A percentile compares a stretch with the other conserved stretches of the same genome.
Conservation (phyloP, 2,329 filamentous ascomycete genomes). For the Colletotrichum plurivorum region DNA sequence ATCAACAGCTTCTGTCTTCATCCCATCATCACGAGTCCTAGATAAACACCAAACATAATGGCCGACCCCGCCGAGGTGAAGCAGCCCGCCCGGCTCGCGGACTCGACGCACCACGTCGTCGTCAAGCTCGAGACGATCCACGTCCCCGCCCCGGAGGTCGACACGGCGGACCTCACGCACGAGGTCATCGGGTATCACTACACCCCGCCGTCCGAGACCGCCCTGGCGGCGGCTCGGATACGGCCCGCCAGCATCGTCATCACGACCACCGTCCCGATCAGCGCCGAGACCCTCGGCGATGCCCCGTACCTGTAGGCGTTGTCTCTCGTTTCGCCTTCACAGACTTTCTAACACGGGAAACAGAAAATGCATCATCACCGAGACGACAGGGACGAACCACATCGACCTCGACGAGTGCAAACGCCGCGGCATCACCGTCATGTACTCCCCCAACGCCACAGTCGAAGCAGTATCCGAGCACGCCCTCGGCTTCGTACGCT, state of each 20-base stretch:
- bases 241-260: slow-evolving; percentile 46
- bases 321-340: too few species aligned
- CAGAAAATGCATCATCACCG: slow-evolving; percentile 45
- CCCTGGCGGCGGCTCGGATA: slow-evolving; percentile 37
- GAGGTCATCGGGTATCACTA: slow-evolving; percentile 41
- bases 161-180: slow-evolving; percentile 32
- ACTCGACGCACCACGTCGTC: slow-evolving; percentile 39
- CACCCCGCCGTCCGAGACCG: slow-evolving; percentile 29
- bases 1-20: not conserved
- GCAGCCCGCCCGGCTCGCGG: slow-evolving; percentile 32
- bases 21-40: not conserved
- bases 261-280: slow-evolving; percentile 43
- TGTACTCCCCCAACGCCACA: slow-evolving; percentile 42
- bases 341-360: not conserved
- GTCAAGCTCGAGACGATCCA: slow-evolving; percentile 43
- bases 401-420: slow-evolving; percentile 44
- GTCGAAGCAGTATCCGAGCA: slow-evolving; percentile 45
- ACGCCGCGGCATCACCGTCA: slow-evolving; percentile 42
- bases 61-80: slow-evolving; percentile 29
- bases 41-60: slow-evolving; percentile 10
- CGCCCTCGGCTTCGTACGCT: slow-evolving; percentile 41
- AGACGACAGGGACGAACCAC: slow-evolving; percentile 44
- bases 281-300: slow-evolving; percentile 37
- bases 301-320: slow-evolving; percentile 43
- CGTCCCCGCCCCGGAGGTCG: slow-evolving; percentile 31